Evolutionary conservation across 371 early-diverging fungal species (phyloP), one percentile per base, ranked within the genome.

Genomic region (Mortierella sp.): DNA sequence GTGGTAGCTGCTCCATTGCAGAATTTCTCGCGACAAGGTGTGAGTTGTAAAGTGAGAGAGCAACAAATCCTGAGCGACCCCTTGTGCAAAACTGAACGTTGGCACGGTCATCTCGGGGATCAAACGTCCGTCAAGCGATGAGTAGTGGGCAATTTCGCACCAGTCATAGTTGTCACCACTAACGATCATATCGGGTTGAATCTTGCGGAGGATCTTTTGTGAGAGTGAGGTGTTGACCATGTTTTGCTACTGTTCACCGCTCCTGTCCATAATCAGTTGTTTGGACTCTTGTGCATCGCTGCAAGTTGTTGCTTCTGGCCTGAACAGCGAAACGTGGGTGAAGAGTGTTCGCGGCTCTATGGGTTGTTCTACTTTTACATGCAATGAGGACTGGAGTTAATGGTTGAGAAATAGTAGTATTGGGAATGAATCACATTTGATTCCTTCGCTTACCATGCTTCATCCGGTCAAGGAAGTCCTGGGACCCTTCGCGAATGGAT

Each of bases 161-260:
- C 95, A 95, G 77, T 98, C 98, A 78, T 98, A 98, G 84, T 98
- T 98, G 80, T 98, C 98, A 26, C 97, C 98, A 64, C 96, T 96
- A 73, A 98, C 93, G 3, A 97, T 89, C 8, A 94, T 88, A 0
- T 84, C 82, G 0, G 98, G 98, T 28, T 91, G 79, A 19, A 97
- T 80, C 1, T 70, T 88, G 0, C 89, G 77, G 16, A 98, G 86
- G n/a, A 98, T 89, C 37, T 87, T 50, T 1, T 81, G 51, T 0
- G 95, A 90, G 1, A 95, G 78, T 8, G 87, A 73, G 21, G 91
- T 82, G 8, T 78, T 82, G 4, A 98, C 86, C 79, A 97, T 87
- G 82, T 97, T 97, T 80, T 96, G 95, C 82, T 97, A 98, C 81
- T 98, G 98, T 77, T 94, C 93, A 0, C 96, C 96, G 1, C 43